Conservation (phyloP, 2,329 filamentous ascomycete genomes). For the Aspergillus caelatus region DNA sequence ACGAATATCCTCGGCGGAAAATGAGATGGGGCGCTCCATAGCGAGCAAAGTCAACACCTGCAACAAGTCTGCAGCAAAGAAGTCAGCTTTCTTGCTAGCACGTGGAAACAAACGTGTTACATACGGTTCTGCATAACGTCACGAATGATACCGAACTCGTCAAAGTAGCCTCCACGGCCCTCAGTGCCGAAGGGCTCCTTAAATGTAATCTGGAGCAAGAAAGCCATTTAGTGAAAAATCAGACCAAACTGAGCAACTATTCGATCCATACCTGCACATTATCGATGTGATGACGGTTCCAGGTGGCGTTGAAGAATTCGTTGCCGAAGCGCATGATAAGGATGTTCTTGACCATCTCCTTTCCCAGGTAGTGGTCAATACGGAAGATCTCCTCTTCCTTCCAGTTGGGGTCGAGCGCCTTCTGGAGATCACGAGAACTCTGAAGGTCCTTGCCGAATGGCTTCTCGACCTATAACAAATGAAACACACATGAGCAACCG, state of each 20-base stretch:
- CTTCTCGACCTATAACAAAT: constrained; percentile 78
- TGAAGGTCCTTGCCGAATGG: constrained; percentile 96
- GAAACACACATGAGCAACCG: constrained; percentile 24
- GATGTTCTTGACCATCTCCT: constrained; percentile 99
- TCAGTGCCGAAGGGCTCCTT: constrained; percentile 99
- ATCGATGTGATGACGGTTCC: constrained; percentile 99
- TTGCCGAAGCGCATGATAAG: constrained; percentile 97
- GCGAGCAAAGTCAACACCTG: constrained; percentile 94
- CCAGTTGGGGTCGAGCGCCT: constrained; percentile 95
- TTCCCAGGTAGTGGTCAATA: constrained; percentile 98
- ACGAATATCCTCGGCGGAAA: constrained; percentile 96
- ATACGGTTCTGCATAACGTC: constrained; percentile 98
- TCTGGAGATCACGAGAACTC: constrained; percentile 92
- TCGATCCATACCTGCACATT: constrained; percentile 72
- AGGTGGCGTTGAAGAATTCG: constrained; percentile 96
- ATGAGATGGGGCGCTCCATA: constrained; percentile 98
- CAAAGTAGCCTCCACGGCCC: constrained; percentile 96
- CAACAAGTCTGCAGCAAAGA: constrained; percentile 67
- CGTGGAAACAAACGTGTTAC: constrained; percentile 26
- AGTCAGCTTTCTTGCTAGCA: constrained; percentile 21
- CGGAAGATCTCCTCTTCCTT: constrained; percentile 98
- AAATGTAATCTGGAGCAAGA: constrained; percentile 73
- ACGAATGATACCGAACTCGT: constrained; percentile 98
- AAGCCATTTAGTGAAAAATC: constrained; percentile 5
- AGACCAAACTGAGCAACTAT: not conserved